phyloP scores from a whole-genome alignment of 108 stramenopile genomes.

The Aurantiochytrium sp. region DNA sequence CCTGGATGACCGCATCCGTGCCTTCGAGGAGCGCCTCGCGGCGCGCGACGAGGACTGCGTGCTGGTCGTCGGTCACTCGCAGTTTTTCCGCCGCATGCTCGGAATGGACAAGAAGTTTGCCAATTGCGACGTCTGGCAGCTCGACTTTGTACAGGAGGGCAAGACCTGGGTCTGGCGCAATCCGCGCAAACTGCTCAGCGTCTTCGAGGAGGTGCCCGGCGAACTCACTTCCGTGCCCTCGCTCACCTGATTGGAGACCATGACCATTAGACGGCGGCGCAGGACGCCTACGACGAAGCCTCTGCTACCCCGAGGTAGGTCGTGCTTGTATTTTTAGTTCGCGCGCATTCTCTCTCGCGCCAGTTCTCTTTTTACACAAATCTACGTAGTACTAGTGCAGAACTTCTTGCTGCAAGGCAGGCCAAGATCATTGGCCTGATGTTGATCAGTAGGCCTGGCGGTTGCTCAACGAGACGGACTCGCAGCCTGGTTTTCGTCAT shows the following conservation, averaged over 20 bases:
- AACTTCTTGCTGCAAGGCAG: no score
- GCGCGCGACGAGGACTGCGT: constrained; percentile 54
- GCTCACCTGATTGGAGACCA: not conserved
- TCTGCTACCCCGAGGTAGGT: no score
- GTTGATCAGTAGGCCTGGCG: no score
- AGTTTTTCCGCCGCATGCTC: constrained; percentile 67
- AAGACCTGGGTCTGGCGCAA: not conserved
- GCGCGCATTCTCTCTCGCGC: no score
- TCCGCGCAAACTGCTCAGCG: not conserved
- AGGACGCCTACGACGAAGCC: no score
- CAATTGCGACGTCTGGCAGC: constrained; percentile 74
- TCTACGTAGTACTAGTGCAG: no score
- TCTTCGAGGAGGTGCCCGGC: not conserved
- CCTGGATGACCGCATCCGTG: constrained; percentile 48
- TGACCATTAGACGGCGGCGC: no score
- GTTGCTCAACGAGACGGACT: no score
- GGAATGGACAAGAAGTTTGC: constrained; percentile 63
- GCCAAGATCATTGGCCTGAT: no score
- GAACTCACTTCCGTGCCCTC: not conserved
- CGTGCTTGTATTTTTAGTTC: no score
- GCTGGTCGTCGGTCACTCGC: constrained; percentile 66
- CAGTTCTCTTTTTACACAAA: no score
- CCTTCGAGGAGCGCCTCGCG: constrained; percentile 53
- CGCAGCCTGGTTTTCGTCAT: no score
- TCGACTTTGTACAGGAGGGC: constrained; percentile 17